Percentiles rank a stretch among this genome's conserved stretches.
These are phyloP conservation scores for Plasmodium gonderi DNA, from an alignment of 169 alveolate genomes.

Conservation along the genomic window DNA sequence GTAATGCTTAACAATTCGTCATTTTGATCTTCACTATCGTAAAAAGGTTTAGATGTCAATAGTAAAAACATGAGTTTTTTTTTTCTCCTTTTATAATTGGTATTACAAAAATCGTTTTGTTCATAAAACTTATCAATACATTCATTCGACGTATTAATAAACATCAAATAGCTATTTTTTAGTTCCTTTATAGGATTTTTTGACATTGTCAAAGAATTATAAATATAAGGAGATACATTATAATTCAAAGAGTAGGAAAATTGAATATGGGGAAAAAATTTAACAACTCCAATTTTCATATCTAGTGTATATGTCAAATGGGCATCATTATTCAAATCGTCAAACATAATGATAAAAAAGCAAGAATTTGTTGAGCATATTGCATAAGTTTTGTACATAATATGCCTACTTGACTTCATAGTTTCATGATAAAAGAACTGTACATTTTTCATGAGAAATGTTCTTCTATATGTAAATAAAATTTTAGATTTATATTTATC, in stretches of 20 bases:
- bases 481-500: constrained; percentile 45
- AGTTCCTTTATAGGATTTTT: constrained; percentile 56
- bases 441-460: constrained; percentile 50
- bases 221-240: constrained; percentile 46
- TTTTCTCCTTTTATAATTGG: constrained; percentile 6
- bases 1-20: constrained; percentile 14
- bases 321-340: constrained; percentile 32
- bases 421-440: constrained; percentile 26
- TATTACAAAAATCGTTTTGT: neutral
- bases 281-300: neutral
- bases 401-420: neutral
- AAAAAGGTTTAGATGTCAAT: constrained; percentile 20
- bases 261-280: constrained; percentile 44
- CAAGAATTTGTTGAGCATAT: constrained; percentile 47
- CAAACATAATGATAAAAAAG: constrained; percentile 58
- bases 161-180: constrained; percentile 58
- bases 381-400: constrained; percentile 46
- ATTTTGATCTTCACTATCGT: constrained; percentile 19
- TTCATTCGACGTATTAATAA: constrained; percentile 29
- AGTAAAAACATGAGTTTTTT: constrained; percentile 24
- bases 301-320: constrained; percentile 12
- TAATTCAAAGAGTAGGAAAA: constrained; percentile 41
- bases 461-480: constrained; percentile 44
- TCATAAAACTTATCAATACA: neutral
- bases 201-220: constrained; percentile 20